Evolutionary conservation across 192 early-diverging fungal genomes (phyloP), one percentile per base, ranked within the genome.

Genomic region (Entomortierella chlamydospora): DNA sequence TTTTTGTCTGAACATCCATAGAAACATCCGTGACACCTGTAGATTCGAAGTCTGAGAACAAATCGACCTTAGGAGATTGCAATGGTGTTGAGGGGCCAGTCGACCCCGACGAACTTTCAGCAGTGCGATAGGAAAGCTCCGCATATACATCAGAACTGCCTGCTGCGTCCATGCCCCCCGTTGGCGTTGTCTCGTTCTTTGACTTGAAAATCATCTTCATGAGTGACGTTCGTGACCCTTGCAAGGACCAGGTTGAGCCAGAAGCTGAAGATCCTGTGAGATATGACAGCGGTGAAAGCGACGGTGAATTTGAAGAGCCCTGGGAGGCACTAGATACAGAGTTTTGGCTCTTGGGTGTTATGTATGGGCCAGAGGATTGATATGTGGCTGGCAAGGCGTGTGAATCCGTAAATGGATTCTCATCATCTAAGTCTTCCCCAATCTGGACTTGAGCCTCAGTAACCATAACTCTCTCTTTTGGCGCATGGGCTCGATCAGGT

Each of bases 191-290:
- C 10, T 79, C 76, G 31, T 70, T 79, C 31, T 65, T 79, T 1
- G 76, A 60, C 26, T 79, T 79, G 51, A 79, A 79, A 31, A 79
- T 70, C 62, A 69, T 70, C 42, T 79, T 79, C 76, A 79, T 79
- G 9, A 79, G 56, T 8, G 76, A 68, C 22, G 70, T 55, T 31
- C 76, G 52, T n/a, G 76, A 79, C 37, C 76, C 68, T 41, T 79
- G 76, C 20, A 79, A 33, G 17, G 76, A 79, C 76, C 76, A 79
- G 10, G 64, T 68, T 25, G 76, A 65, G 4, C 76, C 68, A 37
- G 76, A 61, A n/a, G 61, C 56, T 33, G 62, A 15, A 10, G 62
- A 59, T 50, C 76, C 76, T 37, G 76, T 79, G 23, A 79, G 49
- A 28, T 79, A 79, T 6, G 76, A 66, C 20, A 79, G 50, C 2